phyloP scores from a whole-genome alignment of 2,329 filamentous ascomycete species.

The Pyricularia pennisetigena region DNA sequence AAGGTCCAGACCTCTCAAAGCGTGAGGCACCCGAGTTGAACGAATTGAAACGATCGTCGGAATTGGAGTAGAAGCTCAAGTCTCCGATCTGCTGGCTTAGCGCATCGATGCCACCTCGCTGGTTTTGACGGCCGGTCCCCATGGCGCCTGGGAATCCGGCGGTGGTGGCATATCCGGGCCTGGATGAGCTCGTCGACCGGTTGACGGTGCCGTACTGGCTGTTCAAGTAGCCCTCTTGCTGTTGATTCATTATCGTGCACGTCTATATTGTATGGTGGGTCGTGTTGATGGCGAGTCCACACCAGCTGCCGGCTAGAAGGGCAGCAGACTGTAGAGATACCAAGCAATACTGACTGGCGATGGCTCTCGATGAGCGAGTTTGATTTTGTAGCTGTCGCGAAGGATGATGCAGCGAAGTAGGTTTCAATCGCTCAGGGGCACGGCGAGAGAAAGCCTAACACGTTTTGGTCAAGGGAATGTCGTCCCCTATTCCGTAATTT shows the following conservation, averaged over 20 bases:
- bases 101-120: conserved; percentile 57
- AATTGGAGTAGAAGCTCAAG: conserved; percentile 54
- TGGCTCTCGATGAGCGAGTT: background rate
- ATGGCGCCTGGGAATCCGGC: conserved; percentile 34
- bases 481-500: background rate
- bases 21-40: conserved; percentile 45
- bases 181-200: conserved; percentile 64
- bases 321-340: background rate
- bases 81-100: conserved; percentile 47
- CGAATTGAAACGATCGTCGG: conserved; percentile 54
- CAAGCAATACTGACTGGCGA: background rate
- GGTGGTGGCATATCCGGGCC: conserved; percentile 51
- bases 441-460: background rate
- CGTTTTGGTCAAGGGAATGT: background rate
- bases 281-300: background rate
- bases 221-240: conserved; percentile 52
- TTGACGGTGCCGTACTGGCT: conserved; percentile 56
- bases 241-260: conserved; percentile 32
- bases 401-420: background rate
- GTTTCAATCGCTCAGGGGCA: background rate
- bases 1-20: conserved; percentile 22
- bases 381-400: background rate
- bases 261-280: background rate
- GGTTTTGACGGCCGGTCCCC: conserved; percentile 50
- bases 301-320: background rate